Evolutionary conservation across 176 grass and related monocot species (phyloP).

Genomic region (Melocanna baccifera): DNA sequence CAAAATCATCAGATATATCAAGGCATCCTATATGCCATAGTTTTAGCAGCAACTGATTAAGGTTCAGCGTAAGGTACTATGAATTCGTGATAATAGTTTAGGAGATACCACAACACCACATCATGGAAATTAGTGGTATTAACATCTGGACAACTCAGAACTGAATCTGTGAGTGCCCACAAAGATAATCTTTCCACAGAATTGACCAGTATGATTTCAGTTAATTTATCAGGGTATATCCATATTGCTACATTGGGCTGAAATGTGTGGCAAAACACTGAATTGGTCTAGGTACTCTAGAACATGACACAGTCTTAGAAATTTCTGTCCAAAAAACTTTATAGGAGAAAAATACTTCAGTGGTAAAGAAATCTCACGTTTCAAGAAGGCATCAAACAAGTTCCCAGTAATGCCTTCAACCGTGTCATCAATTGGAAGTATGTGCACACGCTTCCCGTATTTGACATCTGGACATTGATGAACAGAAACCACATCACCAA

Average conservation of each 20-base stretch:
- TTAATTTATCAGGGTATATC: not conserved
- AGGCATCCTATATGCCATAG: not conserved
- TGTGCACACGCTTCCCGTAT: conserved; percentile 73
- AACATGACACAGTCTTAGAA: not conserved
- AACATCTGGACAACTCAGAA: not conserved
- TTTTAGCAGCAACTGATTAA: not conserved
- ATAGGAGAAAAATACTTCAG: not conserved
- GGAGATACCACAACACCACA: not conserved
- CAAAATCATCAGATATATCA: not conserved
- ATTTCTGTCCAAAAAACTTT: not conserved
- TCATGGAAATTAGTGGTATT: not conserved
- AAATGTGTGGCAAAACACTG: not conserved
- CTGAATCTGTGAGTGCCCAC: not conserved
- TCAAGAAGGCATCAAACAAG: conserved; percentile 73
- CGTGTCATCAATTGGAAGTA: conserved; percentile 77
- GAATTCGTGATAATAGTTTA: not conserved
- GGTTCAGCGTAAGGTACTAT: not conserved
- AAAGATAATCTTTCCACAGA: not conserved
- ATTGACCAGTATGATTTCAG: not conserved
- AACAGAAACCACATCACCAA: conserved; percentile 76
- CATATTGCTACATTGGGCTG: not conserved
- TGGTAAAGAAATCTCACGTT: conserved; percentile 52
- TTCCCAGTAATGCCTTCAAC: conserved; percentile 86
- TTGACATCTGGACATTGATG: conserved; percentile 89
- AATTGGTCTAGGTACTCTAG: not conserved